These are phyloP conservation scores for Fraxinus floribunda DNA, from an alignment of 305 asterid species.

Conservation along the genomic window DNA sequence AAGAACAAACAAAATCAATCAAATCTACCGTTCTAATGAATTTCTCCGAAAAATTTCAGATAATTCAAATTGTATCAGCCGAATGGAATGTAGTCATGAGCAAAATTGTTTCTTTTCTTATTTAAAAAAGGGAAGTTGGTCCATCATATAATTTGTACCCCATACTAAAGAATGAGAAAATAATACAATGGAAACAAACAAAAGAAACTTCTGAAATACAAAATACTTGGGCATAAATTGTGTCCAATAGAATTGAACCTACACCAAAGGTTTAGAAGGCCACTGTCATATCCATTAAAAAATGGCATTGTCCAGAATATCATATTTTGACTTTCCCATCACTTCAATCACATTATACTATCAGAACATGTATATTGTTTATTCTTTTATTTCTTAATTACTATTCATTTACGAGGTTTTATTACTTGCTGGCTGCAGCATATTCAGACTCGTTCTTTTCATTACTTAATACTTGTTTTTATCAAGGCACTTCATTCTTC, in stretches of 20 bases:
- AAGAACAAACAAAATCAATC: constrained; percentile 17
- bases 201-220: not conserved
- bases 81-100: not conserved
- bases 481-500: constrained; percentile 10
- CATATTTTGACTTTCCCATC: not conserved
- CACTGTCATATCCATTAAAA: not conserved
- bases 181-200: not conserved
- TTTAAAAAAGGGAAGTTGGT: not conserved
- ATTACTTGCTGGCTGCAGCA: not conserved
- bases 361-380: constrained; percentile 1
- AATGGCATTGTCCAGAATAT: not conserved
- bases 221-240: not conserved
- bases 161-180: not conserved
- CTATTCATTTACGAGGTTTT: not conserved
- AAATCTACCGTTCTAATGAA: constrained; percentile 14
- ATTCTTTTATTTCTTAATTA: not conserved
- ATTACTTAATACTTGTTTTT: not conserved
- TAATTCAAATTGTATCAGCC: not conserved
- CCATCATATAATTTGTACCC: not conserved
- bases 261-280: not conserved
- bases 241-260: not conserved
- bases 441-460: not conserved
- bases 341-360: not conserved
- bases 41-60: constrained; percentile 7
- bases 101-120: not conserved